These are phyloP conservation scores for Termitomyces sp. DNA, from an alignment of 768 basidiomycete genomes.

Conservation along the genomic window DNA sequence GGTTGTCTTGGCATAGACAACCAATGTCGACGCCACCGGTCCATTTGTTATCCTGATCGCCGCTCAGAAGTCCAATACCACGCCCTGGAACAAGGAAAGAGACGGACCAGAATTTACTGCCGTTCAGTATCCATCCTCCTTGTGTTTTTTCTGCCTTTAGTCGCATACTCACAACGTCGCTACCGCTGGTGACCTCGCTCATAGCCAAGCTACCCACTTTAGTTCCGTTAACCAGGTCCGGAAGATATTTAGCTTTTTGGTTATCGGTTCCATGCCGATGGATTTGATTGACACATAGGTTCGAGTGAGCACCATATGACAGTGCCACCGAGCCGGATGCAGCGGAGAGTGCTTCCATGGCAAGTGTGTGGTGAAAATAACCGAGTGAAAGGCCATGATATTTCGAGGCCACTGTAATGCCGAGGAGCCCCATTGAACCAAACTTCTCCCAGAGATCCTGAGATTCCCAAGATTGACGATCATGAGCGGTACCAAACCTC, in stretches of 20 bases:
- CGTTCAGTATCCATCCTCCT: conserved; percentile 78
- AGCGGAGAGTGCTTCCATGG: conserved; percentile 90
- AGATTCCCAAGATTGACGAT: conserved; percentile 3
- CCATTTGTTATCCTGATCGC: conserved; percentile 87
- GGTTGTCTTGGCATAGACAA: conserved; percentile 89
- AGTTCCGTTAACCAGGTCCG: conserved; percentile 71
- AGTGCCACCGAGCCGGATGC: conserved; percentile 91
- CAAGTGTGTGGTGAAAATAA: conserved; percentile 83
- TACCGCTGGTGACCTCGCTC: conserved; percentile 90
- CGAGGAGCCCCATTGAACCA: conserved; percentile 89
- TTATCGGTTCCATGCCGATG: conserved; percentile 76
- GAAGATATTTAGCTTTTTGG: conserved; percentile 83
- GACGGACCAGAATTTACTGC: conserved; percentile 88
- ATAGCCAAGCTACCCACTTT: conserved; percentile 91
- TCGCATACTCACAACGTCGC: conserved; percentile 94
- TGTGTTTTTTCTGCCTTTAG: conserved; percentile 73
- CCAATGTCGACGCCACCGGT: conserved; percentile 82
- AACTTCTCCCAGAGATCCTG: conserved; percentile 88
- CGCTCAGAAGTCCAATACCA: conserved; percentile 3
- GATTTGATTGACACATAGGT: conserved; percentile 84
- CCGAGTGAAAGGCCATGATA: conserved; percentile 83
- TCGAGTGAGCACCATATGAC: conserved; percentile 90
- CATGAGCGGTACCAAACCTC: neutral
- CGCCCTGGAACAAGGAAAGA: neutral
- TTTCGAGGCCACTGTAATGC: conserved; percentile 74